Conservation (phyloP, 2,329 filamentous ascomycete genomes). For the Verticillium albo-atrum region DNA sequence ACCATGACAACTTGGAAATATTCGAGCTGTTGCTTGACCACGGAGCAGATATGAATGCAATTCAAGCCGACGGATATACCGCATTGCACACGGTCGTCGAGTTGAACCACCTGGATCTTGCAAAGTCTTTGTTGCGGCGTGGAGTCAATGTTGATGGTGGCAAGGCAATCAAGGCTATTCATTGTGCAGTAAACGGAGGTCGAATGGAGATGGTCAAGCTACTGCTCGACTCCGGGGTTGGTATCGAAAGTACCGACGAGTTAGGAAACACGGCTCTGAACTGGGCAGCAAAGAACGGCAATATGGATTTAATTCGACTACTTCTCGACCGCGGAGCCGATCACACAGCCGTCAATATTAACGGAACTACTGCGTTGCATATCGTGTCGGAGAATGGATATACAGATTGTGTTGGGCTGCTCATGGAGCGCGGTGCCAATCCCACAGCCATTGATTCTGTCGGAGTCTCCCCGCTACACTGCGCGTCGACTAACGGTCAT, state of each 20-base stretch:
- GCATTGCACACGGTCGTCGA: constrained; percentile 1
- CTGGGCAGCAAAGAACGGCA: constrained; percentile 4
- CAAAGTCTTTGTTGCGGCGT: constrained; percentile 14
- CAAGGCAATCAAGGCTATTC: constrained; percentile 9
- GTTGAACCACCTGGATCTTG: constrained; percentile 8
- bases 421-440: constrained; percentile 13
- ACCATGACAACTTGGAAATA: too few relatives aligned
- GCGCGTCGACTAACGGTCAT: neutral
- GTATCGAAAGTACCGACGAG: constrained; percentile 4
- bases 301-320: constrained; percentile 9
- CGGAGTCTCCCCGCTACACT: neutral
- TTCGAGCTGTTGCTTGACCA: neutral
- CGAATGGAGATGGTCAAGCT: constrained; percentile 6
- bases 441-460: constrained; percentile 7
- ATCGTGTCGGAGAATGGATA: constrained; percentile 10
- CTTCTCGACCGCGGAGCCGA: constrained; percentile 15
- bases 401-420: constrained; percentile 9
- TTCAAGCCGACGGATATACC: neutral
- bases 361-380: constrained; percentile 10
- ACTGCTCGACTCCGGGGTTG: neutral
- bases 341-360: constrained; percentile 7
- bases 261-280: constrained; percentile 6
- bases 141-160: constrained; percentile 16
- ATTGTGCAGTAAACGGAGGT: neutral
- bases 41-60: neutral